phyloP scores from a whole-genome alignment of 1,139 yeast species.

The Geotrichum bryndzae region DNA sequence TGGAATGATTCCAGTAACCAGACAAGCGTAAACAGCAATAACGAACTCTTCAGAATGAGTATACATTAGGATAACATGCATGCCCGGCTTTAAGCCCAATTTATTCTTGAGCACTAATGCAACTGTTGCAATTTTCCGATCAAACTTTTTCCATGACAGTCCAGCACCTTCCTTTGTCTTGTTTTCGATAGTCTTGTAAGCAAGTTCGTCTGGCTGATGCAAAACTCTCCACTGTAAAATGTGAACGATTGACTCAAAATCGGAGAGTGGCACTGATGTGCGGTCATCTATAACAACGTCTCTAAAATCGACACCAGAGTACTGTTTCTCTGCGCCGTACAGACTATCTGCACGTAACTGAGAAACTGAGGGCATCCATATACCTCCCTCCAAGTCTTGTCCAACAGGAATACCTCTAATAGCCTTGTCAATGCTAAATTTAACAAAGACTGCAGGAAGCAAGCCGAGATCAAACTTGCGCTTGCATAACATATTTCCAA shows the following conservation, averaged over 20 bases:
- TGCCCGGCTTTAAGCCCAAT: constrained; percentile 55
- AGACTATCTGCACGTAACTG: constrained; percentile 50
- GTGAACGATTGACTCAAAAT: constrained; percentile 66
- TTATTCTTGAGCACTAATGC: constrained; percentile 51
- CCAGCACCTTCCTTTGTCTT: constrained; percentile 45
- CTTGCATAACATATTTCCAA: constrained; percentile 90
- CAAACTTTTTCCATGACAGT: constrained; percentile 83
- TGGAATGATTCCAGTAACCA: constrained; percentile 71
- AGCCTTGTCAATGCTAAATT: constrained; percentile 66
- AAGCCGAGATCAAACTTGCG: constrained; percentile 72
- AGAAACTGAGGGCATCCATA: constrained; percentile 75
- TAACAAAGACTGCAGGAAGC: constrained; percentile 70
- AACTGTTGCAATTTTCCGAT: constrained; percentile 66
- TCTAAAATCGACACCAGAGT: constrained; percentile 72
- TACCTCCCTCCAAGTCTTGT: constrained; percentile 72
- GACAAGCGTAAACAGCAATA: constrained; percentile 79
- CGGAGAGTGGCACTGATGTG: constrained; percentile 66
- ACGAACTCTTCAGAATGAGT: constrained; percentile 84
- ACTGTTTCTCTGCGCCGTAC: constrained; percentile 50
- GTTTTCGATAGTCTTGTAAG: constrained; percentile 57
- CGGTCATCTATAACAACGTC: constrained; percentile 70
- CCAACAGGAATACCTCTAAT: constrained; percentile 70
- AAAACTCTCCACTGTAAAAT: constrained; percentile 73
- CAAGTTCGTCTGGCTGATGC: constrained; percentile 72
- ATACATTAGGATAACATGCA: constrained; percentile 71